These are phyloP conservation scores for Mycena sanguinolenta DNA, from an alignment of 768 basidiomycete genomes.

Conservation along the genomic window DNA sequence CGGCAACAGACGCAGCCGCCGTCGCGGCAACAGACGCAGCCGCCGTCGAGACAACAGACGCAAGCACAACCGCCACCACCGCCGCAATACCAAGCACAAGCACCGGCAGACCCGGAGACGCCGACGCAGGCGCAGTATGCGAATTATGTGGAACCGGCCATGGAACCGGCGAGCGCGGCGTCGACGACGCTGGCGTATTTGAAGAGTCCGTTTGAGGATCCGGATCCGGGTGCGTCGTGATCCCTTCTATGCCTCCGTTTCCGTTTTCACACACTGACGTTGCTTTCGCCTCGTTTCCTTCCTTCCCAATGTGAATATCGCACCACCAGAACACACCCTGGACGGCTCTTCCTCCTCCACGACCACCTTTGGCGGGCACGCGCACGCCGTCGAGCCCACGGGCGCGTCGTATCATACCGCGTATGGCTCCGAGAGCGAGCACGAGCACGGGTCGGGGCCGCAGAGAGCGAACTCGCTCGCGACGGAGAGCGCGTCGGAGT, in stretches of 20 bases:
- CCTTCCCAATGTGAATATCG: background rate
- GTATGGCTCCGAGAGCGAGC: slow-evolving; percentile 15
- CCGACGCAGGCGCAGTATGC: slow-evolving; percentile 38
- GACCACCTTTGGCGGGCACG: background rate
- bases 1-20: slow-evolving; percentile 7
- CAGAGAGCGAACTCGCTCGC: too few species aligned
- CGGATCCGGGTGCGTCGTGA: slow-evolving; percentile 2
- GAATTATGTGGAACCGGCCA: slow-evolving; percentile 11
- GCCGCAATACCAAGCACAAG: background rate
- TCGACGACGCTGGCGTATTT: slow-evolving; percentile 23
- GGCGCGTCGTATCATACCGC: slow-evolving; percentile 37
- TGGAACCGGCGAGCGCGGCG: slow-evolving; percentile 3
- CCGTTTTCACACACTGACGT: too few species aligned
- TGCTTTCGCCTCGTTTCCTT: too few species aligned
- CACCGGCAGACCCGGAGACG: slow-evolving; percentile 20
- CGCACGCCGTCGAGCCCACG: slow-evolving; percentile 32
- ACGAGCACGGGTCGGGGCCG: too few species aligned
- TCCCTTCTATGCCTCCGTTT: background rate
- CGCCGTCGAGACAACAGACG: too few species aligned
- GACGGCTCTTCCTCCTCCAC: too few species aligned
- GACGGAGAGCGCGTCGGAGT: background rate
- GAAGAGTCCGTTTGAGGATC: slow-evolving; percentile 34
- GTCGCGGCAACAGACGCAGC: background rate
- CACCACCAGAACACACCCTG: too few species aligned
- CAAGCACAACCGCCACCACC: background rate